A percentile compares a stretch with the other conserved stretches of the same genome.
These are phyloP conservation scores for Zea luxurians DNA, from an alignment of 176 grass and related monocot species.

Conservation along the genomic window DNA sequence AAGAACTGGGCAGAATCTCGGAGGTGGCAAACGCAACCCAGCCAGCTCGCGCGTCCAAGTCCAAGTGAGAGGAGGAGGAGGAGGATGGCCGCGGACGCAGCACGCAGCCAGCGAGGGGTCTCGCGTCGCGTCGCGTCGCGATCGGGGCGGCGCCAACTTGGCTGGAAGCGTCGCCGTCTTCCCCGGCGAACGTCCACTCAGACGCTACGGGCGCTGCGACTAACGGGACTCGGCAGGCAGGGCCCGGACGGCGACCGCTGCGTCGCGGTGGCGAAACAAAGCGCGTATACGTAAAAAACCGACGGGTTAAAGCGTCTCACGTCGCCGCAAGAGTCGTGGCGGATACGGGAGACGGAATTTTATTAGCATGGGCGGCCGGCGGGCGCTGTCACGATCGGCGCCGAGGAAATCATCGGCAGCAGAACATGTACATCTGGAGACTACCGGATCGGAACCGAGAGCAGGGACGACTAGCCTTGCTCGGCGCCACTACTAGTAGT, in stretches of 20 bases:
- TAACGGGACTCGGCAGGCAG: background rate
- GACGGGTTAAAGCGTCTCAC: too few species aligned
- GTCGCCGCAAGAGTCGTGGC: too few species aligned
- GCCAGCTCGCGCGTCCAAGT: too few species aligned
- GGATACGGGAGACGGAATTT: background rate
- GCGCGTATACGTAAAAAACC: too few species aligned
- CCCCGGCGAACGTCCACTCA: background rate
- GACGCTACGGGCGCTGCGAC: background rate
- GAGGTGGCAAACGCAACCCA: background rate
- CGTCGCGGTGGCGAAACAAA: too few species aligned
- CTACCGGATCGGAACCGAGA: too few species aligned
- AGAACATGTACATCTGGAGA: too few species aligned
- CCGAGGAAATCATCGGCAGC: background rate
- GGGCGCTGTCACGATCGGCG: background rate
- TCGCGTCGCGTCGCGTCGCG: background rate
- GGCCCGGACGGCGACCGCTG: background rate
- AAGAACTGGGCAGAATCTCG: background rate
- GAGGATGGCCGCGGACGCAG: too few species aligned
- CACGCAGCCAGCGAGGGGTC: too few species aligned
- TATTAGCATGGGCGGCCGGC: background rate
- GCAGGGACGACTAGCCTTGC: too few species aligned
- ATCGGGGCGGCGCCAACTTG: background rate
- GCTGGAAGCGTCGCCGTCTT: constrained; percentile 19
- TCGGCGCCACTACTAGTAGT: background rate
- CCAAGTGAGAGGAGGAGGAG: too few species aligned